phyloP scores from a whole-genome alignment of 306 rosid species.

The Malus asiatica region DNA sequence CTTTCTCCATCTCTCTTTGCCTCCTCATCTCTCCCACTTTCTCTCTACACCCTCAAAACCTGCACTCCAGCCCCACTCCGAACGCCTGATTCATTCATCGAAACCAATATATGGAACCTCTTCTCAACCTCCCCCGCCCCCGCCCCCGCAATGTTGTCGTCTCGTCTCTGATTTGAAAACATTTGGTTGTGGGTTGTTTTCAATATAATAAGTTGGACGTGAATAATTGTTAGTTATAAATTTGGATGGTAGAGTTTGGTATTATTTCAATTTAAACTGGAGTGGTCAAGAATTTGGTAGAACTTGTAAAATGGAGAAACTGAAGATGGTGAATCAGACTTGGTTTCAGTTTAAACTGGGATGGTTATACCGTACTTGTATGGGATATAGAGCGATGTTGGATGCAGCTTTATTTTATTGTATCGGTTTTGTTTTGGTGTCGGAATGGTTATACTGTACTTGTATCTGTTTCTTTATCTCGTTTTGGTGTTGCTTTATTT shows the following conservation, averaged over 20 bases:
- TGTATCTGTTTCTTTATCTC: too few relatives aligned
- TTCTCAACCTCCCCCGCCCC: background rate
- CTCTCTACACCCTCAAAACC: background rate
- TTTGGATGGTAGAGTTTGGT: background rate
- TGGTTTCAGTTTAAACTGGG: too few relatives aligned
- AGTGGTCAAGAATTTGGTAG: background rate
- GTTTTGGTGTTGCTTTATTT: too few relatives aligned
- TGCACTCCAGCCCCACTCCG: background rate
- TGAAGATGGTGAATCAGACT: background rate
- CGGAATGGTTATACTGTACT: too few relatives aligned
- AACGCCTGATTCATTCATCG: background rate
- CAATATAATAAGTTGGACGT: too few relatives aligned
- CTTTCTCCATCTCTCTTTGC: background rate
- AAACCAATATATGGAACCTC: background rate
- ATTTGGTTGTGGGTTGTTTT: background rate
- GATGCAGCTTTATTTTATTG: too few relatives aligned
- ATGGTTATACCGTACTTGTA: too few relatives aligned
- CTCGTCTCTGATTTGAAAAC: background rate
- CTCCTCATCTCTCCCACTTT: background rate
- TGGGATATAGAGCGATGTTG: too few relatives aligned
- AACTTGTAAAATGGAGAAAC: background rate
- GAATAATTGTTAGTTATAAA: too few relatives aligned
- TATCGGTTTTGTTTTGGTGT: too few relatives aligned
- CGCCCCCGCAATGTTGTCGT: background rate
- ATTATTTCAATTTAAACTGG: background rate